These are phyloP conservation scores for Chytriomyces confervae DNA, from an alignment of 192 early-diverging fungal species.

Conservation along the genomic window DNA sequence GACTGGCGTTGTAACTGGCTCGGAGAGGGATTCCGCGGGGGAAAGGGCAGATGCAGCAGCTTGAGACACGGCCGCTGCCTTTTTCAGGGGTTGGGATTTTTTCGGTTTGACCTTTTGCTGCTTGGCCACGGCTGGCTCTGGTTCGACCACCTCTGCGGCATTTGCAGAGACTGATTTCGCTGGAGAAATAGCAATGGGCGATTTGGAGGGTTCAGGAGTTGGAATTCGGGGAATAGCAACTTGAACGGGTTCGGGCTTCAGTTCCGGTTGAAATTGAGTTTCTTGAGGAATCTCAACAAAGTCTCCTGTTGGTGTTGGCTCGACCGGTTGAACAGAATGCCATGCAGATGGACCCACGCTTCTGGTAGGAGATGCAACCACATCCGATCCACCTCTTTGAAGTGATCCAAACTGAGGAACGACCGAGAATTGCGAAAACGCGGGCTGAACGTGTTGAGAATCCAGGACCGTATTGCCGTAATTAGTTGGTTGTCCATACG, in stretches of 20 bases:
- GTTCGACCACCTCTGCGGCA: neutral
- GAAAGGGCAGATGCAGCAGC: neutral
- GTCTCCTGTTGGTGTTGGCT: neutral
- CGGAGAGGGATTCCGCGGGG: constrained; percentile 11
- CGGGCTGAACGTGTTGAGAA: neutral
- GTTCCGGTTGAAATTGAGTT: too few species aligned
- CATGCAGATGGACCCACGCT: too few species aligned
- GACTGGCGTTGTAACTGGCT: constrained; percentile 27
- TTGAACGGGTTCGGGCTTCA: neutral
- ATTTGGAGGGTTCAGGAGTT: neutral
- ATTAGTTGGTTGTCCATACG: too few species aligned
- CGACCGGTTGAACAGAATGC: neutral
- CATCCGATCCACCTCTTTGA: too few species aligned
- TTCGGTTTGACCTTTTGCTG: constrained; percentile 10
- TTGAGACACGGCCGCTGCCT: constrained; percentile 8
- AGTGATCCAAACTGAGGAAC: constrained; percentile 23
- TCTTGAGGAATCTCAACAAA: too few species aligned
- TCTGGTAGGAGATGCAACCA: too few species aligned
- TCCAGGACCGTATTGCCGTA: too few species aligned
- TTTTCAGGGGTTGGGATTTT: constrained; percentile 22
- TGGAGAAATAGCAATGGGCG: neutral
- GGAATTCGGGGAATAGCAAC: neutral
- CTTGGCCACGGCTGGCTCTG: neutral
- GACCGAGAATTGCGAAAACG: constrained; percentile 14
- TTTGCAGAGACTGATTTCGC: neutral